These are phyloP conservation scores for Claviceps quebecensis DNA, from an alignment of 2,329 filamentous ascomycete species.

Conservation along the genomic window DNA sequence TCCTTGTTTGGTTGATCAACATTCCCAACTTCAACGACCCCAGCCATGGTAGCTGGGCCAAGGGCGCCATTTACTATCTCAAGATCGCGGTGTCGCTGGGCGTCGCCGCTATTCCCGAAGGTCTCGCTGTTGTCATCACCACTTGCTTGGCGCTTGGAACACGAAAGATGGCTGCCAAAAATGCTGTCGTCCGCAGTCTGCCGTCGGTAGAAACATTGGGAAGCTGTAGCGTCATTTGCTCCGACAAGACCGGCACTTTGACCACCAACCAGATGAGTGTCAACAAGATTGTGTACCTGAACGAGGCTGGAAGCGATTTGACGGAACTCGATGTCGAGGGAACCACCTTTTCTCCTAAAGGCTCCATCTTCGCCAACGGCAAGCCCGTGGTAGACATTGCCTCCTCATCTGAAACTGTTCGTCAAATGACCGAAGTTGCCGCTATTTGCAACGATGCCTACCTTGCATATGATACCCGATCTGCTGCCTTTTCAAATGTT, in stretches of 20 bases:
- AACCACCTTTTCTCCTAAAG: conserved; percentile 79
- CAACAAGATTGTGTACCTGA: conserved; percentile 77
- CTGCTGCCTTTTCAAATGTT: conserved; percentile 62
- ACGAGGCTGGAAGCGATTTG: conserved; percentile 55
- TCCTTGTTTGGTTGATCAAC: conserved; percentile 97
- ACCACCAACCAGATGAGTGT: conserved; percentile 99
- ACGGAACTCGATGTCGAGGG: conserved; percentile 85
- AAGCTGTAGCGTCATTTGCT: conserved; percentile 99
- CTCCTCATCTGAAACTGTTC: conserved; percentile 59
- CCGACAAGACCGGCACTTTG: conserved; percentile 95
- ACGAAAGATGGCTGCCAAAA: conserved; percentile 97
- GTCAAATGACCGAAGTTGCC: conserved; percentile 59
- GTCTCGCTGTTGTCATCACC: conserved; percentile 96
- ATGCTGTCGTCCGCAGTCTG: conserved; percentile 88
- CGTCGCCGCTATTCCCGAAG: conserved; percentile 94
- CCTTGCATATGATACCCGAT: conserved; percentile 67
- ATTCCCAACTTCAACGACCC: conserved; percentile 94
- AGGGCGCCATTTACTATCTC: conserved; percentile 97
- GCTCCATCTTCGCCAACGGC: conserved; percentile 55
- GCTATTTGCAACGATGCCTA: conserved; percentile 81
- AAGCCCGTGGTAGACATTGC: conserved; percentile 55
- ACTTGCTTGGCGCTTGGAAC: conserved; percentile 93
- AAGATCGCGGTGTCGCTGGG: conserved; percentile 98
- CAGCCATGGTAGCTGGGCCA: conserved; percentile 82
- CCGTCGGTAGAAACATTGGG: conserved; percentile 95